phyloP scores from a whole-genome alignment of 2,329 filamentous ascomycete genomes.

The Pleurostoma richardsiae region DNA sequence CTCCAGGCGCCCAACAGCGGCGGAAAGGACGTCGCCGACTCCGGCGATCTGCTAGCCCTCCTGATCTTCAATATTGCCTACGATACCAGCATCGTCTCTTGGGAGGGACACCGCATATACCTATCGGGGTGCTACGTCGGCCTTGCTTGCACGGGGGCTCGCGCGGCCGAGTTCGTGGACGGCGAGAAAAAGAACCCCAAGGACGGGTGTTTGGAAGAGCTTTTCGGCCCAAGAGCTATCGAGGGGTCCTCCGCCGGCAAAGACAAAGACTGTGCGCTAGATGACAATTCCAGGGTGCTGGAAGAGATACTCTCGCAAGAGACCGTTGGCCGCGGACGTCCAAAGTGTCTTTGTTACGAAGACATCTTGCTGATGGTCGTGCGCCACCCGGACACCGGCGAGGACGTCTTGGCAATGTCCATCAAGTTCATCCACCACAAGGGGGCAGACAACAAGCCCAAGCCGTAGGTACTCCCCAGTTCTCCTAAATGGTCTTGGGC shows the following conservation, averaged over 20 bases:
- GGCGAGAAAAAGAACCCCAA: constrained; percentile 17
- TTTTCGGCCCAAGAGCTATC: constrained; percentile 17
- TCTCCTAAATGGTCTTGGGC: neutral
- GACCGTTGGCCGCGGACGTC: constrained; percentile 11
- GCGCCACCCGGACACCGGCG: constrained; percentile 13
- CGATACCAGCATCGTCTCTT: constrained; percentile 15
- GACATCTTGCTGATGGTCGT: constrained; percentile 23
- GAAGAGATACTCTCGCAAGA: constrained; percentile 16
- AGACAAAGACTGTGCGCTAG: constrained; percentile 5
- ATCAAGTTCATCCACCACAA: constrained; percentile 23
- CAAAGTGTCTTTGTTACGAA: constrained; percentile 23
- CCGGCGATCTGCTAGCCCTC: constrained; percentile 13
- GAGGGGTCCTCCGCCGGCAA: constrained; percentile 3
- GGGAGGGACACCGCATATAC: constrained; percentile 13
- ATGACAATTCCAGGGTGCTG: constrained; percentile 16
- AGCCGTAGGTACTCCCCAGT: constrained; percentile 14
- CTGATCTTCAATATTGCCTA: constrained; percentile 21
- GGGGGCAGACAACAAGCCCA: no score
- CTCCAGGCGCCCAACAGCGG: constrained; percentile 16
- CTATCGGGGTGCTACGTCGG: constrained; percentile 18
- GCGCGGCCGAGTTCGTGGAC: constrained; percentile 23
- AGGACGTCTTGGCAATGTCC: constrained; percentile 15
- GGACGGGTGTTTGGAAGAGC: constrained; percentile 15
- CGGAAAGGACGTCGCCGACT: constrained; percentile 17
- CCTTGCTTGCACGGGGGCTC: constrained; percentile 19